Evolutionary conservation across 1,284 basidiomycete genomes (phyloP).

Genomic region (Termitomyces sp.): DNA sequence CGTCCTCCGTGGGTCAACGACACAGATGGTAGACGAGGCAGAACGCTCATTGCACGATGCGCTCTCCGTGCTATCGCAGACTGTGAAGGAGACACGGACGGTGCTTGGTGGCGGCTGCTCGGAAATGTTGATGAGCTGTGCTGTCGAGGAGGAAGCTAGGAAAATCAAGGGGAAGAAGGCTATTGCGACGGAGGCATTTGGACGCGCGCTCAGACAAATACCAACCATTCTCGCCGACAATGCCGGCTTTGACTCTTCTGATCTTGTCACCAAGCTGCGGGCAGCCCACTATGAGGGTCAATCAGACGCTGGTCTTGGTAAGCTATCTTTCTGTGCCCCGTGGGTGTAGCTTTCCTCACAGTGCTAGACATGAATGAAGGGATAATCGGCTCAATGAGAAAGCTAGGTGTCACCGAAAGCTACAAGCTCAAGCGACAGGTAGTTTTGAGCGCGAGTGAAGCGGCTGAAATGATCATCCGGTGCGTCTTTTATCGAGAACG

Average conservation of each 20-base stretch:
- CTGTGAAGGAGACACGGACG: constrained; percentile 93
- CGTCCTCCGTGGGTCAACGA: constrained; percentile 93
- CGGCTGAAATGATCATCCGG: constrained; percentile 98
- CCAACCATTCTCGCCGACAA: constrained; percentile 98
- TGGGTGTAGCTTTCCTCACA: constrained; percentile 1
- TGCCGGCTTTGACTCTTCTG: constrained; percentile 95
- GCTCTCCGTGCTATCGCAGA: constrained; percentile 94
- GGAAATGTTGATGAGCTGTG: constrained; percentile 97
- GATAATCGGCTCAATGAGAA: constrained; percentile 81
- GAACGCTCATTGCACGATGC: constrained; percentile 98
- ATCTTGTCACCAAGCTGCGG: constrained; percentile 85
- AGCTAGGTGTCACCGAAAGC: constrained; percentile 89
- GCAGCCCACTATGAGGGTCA: constrained; percentile 94
- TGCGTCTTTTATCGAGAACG: constrained; percentile 36
- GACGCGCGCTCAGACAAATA: constrained; percentile 86
- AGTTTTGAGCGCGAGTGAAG: constrained; percentile 91
- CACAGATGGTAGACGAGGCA: constrained; percentile 99
- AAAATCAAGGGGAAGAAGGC: constrained; percentile 93
- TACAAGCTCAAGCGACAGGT: constrained; percentile 98
- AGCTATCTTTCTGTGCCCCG: constrained; percentile 15
- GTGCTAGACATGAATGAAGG: constrained; percentile 82
- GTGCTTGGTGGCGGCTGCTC: constrained; percentile 96
- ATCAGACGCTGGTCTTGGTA: constrained; percentile 80
- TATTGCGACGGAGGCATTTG: constrained; percentile 91
- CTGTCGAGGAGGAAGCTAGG: constrained; percentile 86